A percentile compares a stretch with the other conserved stretches of the same genome.
Conservation (phyloP, 2,329 filamentous ascomycete genomes). For the Hypocreales sp. region DNA sequence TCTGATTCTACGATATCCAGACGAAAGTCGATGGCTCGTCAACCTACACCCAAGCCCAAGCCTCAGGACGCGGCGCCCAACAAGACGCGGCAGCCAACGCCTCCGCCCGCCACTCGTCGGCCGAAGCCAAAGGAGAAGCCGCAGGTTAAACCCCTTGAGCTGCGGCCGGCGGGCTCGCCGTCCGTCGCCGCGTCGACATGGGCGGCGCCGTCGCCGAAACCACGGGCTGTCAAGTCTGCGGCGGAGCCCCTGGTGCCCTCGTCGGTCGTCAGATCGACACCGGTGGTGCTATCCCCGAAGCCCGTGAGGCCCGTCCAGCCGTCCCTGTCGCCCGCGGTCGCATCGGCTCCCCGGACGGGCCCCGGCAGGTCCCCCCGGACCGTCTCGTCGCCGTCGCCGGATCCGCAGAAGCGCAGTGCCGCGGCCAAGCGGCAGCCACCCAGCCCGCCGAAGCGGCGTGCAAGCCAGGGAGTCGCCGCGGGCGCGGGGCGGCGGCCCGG, state of each 20-base stretch:
- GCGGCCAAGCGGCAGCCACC: slow-evolving; percentile 14
- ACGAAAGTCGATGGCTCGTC: too few relatives aligned
- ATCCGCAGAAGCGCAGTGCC: slow-evolving; percentile 12
- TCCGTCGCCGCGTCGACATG: too few relatives aligned
- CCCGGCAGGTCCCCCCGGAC: slow-evolving; percentile 2
- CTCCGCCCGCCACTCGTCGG: background rate
- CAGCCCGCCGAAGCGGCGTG: slow-evolving; percentile 19
- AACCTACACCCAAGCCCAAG: slow-evolving; percentile 4
- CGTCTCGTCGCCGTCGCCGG: slow-evolving; percentile 10
- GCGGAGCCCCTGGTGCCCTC: slow-evolving; percentile 8
- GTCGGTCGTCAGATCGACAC: slow-evolving; percentile 6
- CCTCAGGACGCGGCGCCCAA: slow-evolving; percentile 4
- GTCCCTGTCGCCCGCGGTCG: slow-evolving; percentile 11
- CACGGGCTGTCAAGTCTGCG: background rate
- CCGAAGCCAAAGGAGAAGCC: too few relatives aligned
- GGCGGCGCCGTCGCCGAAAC: too few relatives aligned
- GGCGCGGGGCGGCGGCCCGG: too few relatives aligned
- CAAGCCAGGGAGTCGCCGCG: slow-evolving; percentile 7
- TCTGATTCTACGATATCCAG: too few relatives aligned
- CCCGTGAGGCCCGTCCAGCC: slow-evolving; percentile 17
- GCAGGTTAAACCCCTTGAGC: too few relatives aligned
- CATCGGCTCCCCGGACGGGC: slow-evolving; percentile 10
- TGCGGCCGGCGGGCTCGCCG: too few relatives aligned
- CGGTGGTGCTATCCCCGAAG: slow-evolving; percentile 15
- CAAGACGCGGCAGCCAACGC: background rate